These are phyloP conservation scores for Pythium aristosporum DNA, from an alignment of 352 stramenopile species.

Conservation along the genomic window DNA sequence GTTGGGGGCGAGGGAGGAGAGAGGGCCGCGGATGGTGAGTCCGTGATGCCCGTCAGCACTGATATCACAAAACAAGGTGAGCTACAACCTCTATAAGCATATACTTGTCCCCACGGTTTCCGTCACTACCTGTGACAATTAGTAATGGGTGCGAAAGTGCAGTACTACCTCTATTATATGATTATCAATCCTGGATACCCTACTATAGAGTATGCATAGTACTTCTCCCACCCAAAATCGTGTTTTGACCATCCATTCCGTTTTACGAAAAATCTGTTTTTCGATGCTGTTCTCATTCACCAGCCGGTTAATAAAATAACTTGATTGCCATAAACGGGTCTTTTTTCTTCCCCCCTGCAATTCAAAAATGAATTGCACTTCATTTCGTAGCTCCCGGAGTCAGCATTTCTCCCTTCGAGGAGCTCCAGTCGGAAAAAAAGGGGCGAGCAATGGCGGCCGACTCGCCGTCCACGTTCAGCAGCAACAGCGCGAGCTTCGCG, in stretches of 20 bases:
- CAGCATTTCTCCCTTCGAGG: neutral
- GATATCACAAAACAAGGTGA: constrained; percentile 1
- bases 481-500: constrained; percentile 66
- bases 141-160: too few species aligned
- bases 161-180: too few species aligned
- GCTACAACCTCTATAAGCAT: neutral
- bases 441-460: constrained; percentile 17
- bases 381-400: neutral
- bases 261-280: too few species aligned
- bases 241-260: too few species aligned
- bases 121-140: too few species aligned
- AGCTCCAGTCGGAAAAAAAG: neutral
- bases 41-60: neutral
- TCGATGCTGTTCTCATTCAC: too few species aligned
- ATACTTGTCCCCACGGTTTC: neutral
- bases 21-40: neutral
- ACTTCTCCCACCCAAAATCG: too few species aligned
- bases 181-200: too few species aligned
- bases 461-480: constrained; percentile 38
- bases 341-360: too few species aligned
- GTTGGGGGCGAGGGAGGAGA: neutral
- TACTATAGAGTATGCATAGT: too few species aligned
- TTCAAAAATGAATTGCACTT: constrained; percentile 12
- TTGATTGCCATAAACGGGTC: too few species aligned
- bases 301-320: too few species aligned